Base-by-base conservation (phyloP, 148 eudicot species). In the Bassia scoparia region DNA sequence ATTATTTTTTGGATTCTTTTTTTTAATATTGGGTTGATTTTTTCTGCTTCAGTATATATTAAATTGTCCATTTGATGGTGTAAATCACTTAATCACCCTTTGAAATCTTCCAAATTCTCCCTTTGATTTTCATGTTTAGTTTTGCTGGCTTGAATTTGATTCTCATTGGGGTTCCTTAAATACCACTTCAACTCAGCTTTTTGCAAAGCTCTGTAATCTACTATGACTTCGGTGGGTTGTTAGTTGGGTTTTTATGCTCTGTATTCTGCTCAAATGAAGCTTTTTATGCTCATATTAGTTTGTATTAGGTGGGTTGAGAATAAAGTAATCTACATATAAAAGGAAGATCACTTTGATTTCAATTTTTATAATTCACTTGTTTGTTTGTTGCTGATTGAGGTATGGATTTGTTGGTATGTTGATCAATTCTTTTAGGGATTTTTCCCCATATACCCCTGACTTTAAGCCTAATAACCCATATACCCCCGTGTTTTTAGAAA, bases 81-180 rank as follows among this genome's bases (percentile, higher is more conserved):
- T 0, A 31, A 18, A n/a, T 17, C 18, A 5, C 17, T 34, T 3
- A 43, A 27, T 61, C 29, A 12, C 12, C 59, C 49, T 14, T 49
- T 49, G 15, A 38, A 63, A 24, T 64, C 37, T 37, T 52, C 54
- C 61, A 63, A 63, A 10, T n/a, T 0, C 37, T 54, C 15, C 41
- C 4, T n/a, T n/a, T n/a, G n/a, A 2, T 61, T 61, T 58, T 60
- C 4, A 43, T 69, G 7, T 15, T 56, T 63, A 46, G 21, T 53
- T 34, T 38, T 73, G 69, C 48, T 53, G 34, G 30, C 43, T 44
- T 63, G 67, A 37, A 60, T 7, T 72, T 46, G 75, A 27, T 72
- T 61, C 43, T 62, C 44, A 34, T 18, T 34, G 67, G 44, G 44
- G 43, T 62, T 63, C 44, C 46, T 37, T 35, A 24, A 63, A 63